Base-by-base conservation (phyloP, 805 yeast species). In the Wickerhamiella qilinensis region DNA sequence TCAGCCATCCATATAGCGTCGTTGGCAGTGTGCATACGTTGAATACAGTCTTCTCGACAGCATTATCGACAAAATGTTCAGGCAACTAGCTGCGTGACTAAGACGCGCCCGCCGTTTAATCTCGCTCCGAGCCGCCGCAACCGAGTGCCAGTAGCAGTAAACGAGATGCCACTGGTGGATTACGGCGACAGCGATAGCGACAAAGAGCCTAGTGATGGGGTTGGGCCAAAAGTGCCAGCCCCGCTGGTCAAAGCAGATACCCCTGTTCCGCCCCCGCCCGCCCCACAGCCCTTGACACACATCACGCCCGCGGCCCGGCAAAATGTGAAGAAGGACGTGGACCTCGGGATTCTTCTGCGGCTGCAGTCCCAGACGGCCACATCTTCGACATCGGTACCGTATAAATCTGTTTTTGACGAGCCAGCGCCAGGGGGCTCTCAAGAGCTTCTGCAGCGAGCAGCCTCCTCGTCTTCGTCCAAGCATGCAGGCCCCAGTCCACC, bases 141-240 rank as follows among this genome's bases (percentile, higher is more conserved):
- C n/a, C n/a, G n/a, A n/a, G n/a, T n/a, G n/a, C n/a, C n/a, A n/a
- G n/a, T n/a, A n/a, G n/a, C n/a, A n/a, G n/a, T n/a, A n/a, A n/a
- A n/a, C n/a, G n/a, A n/a, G n/a, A 43, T 38, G 45, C 38, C 38
- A 12, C 30, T 41, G 19, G 47, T 41, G 17, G 45, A 41, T 37
- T 45, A 44, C 35, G 38, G 24, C 17, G 6, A 7, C 27, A 37
- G 41, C 25, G 47, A 37, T 16, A 24, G 37, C 14, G 44, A 38
- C 12, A 19, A 36, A 16, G 43, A 36, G 18, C n/a, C n/a, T n/a
- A n/a, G n/a, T n/a, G 17, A 20, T 19, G 30, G 27, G 16, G 33
- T 17, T 20, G 28, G 16, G 25, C 4, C 25, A 11, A 6, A 6
- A 11, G 37, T 15, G 15, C 15, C n/a, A 6, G n/a, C 30, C 7